Base-by-base conservation (phyloP, 1,139 yeast genomes). In the Yamadazyma sp. region DNA sequence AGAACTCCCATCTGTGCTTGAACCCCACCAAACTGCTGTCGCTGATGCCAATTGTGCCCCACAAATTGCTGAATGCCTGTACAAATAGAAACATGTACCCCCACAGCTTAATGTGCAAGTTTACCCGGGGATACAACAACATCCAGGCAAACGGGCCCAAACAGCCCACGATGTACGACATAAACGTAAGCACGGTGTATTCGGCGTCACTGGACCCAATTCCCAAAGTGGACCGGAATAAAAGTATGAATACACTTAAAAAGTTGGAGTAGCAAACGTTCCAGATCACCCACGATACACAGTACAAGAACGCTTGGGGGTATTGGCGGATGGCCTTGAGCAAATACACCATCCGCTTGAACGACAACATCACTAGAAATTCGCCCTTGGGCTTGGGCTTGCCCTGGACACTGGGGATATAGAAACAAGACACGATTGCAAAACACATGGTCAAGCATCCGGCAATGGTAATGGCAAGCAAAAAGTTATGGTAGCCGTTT, bases 281-380 rank as follows among this genome's bases (percentile, higher is more conserved):
- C 76, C 76, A 70, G 29, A 70, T 55, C 1, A 70, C 74, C 76
- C 76, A 70, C 0, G 69, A 59, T 16, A 67, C 34, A 52, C 73
- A 67, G 22, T 64, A 57, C 14, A 64, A 40, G 41, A 65, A 67
- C 0, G 75, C 76, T 38, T 67, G 54, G 2, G 67, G 70, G 42
- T 67, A 62, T 29, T 52, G 44, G 26, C 51, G 51, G 25, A 70
- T 64, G 26, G 54, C 50, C 31, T 47, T 54, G 12, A 63, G 24
- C 36, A 68, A 47, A 3, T 11, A 8, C 37, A 54, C 38, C 37
- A 63, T 53, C 35, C 73, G 50, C 36, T 55, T 62, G 12, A 61
- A 37, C 1, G 66, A 52, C 21, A 66, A 41, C 5, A 57, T 44
- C 2, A 63, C 26, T 6, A 64, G 34, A 15, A 45, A 43, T 27